phyloP scores from a whole-genome alignment of 2,329 filamentous ascomycete genomes.

The Fonsecaea pugnacius region DNA sequence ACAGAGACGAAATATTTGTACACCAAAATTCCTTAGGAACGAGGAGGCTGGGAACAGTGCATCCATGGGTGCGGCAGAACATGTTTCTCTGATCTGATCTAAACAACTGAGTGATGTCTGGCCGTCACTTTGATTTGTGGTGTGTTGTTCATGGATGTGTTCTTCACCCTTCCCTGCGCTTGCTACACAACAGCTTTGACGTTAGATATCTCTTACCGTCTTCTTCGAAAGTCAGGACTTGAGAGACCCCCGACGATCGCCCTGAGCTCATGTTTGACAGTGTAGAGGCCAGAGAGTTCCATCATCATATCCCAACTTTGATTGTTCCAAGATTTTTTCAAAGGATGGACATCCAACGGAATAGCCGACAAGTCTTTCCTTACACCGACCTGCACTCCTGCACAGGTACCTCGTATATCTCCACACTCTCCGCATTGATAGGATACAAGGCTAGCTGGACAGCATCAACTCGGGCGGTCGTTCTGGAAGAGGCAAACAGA shows the following conservation, averaged over 20 bases:
- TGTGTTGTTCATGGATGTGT: background rate
- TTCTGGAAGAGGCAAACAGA: slow-evolving; percentile 12
- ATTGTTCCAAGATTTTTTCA: background rate
- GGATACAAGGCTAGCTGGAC: background rate
- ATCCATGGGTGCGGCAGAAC: slow-evolving; percentile 11
- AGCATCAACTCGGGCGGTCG: background rate
- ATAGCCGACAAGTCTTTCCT: background rate
- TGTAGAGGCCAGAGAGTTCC: background rate
- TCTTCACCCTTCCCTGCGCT: background rate
- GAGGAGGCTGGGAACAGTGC: slow-evolving; percentile 2
- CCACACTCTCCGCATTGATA: background rate
- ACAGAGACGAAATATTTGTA: background rate
- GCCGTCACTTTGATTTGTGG: background rate
- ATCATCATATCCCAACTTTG: background rate
- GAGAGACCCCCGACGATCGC: background rate
- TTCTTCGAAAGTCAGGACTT: background rate
- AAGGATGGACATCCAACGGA: background rate
- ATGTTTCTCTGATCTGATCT: background rate
- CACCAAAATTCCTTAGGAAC: background rate
- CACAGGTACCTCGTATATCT: background rate
- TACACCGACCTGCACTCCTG: background rate
- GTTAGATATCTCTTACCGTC: background rate
- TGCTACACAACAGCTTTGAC: background rate
- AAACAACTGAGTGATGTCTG: background rate
- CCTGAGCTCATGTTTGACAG: background rate